Base-by-base conservation (phyloP, 139 green algal genomes). In the Pycnococcus provasolii region DNA sequence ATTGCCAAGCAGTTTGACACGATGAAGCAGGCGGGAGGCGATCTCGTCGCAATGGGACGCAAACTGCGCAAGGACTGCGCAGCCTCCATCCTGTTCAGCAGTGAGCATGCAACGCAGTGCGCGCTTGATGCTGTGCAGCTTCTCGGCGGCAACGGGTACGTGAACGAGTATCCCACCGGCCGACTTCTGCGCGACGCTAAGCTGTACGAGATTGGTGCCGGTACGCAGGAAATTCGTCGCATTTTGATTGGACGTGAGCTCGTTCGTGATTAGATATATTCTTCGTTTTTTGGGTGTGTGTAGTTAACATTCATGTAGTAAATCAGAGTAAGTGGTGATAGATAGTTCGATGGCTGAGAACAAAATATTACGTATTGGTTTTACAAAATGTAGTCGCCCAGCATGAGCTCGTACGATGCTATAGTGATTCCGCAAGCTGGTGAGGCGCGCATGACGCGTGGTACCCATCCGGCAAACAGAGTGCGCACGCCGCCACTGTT, bases 201-300 rank as follows among this genome's bases (percentile, higher is more conserved):
- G 80, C 79, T 96, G 59, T 96, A 96, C 69, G 91, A 96, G 73
- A 96, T 96, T 45, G 90, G 90, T 0, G 90, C 90, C 4, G 89
- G 89, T 5, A 95, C 83, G 7, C 75, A 67, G 37, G 83, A 94
- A 75, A 96, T 96, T 51, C 72, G 90, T 3, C 77, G 90, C 26
- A 85, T 91, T 66, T 73, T 96, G 0, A 96, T 96, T 57, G 90
- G 87, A 1, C 66, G 90, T 4, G 82, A 95, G 77, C 83, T 96
- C 43, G 77, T 90, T 26, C 26, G 26, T 26, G 26, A 26, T 26
- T 26, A 26, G 26, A 26, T 26, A 26, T 26, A 26, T 26, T 26
- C 26, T 26, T 26, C 26, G 26, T 26, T 26, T 26, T 26, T 26
- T 26, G 26, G 26, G 26, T 26, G 26, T 26, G 26, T 26, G 26